A percentile compares a stretch with the other conserved stretches of the same genome.
phyloP scores from a whole-genome alignment of 2,329 filamentous ascomycete genomes.

The Apiospora marii region DNA sequence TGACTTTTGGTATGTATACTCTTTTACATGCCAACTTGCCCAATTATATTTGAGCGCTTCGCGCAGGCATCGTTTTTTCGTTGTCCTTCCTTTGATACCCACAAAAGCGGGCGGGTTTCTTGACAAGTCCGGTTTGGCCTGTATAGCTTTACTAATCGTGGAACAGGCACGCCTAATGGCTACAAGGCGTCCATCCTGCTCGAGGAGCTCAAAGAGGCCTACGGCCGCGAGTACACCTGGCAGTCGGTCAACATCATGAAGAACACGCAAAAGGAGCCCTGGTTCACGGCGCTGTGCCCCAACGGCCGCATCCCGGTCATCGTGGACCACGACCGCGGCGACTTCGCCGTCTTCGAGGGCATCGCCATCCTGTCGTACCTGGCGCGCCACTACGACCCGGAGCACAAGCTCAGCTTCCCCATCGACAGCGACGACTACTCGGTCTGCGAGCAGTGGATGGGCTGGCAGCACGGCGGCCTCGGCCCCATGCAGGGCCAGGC shows the following conservation, averaged over 20 bases:
- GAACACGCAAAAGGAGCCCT: slow-evolving; percentile 72
- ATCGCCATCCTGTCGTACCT: slow-evolving; percentile 78
- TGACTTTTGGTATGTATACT: slow-evolving; percentile 57
- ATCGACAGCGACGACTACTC: slow-evolving; percentile 47
- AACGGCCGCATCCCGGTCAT: slow-evolving; percentile 73
- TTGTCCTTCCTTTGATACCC: background rate
- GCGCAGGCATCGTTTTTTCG: background rate
- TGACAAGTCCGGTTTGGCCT: background rate
- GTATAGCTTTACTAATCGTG: background rate
- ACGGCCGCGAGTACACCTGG: slow-evolving; percentile 66
- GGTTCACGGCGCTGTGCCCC: slow-evolving; percentile 69
- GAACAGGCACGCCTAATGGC: slow-evolving; percentile 58
- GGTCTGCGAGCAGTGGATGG: slow-evolving; percentile 66
- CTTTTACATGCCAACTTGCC: background rate
- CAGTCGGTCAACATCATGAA: slow-evolving; percentile 66
- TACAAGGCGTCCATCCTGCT: slow-evolving; percentile 67
- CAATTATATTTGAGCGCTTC: background rate
- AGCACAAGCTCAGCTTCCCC: slow-evolving; percentile 71
- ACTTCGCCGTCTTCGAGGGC: slow-evolving; percentile 75
- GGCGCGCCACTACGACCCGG: slow-evolving; percentile 73
- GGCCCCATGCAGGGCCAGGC: slow-evolving; percentile 79
- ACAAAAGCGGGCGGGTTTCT: background rate
- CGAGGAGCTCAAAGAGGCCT: slow-evolving; percentile 72
- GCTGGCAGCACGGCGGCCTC: slow-evolving; percentile 78
- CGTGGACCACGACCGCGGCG: slow-evolving; percentile 69